A percentile compares a stretch with the other conserved stretches of the same genome.
phyloP scores from a whole-genome alignment of 2,329 filamentous ascomycete species.

The Nemania sp. region DNA sequence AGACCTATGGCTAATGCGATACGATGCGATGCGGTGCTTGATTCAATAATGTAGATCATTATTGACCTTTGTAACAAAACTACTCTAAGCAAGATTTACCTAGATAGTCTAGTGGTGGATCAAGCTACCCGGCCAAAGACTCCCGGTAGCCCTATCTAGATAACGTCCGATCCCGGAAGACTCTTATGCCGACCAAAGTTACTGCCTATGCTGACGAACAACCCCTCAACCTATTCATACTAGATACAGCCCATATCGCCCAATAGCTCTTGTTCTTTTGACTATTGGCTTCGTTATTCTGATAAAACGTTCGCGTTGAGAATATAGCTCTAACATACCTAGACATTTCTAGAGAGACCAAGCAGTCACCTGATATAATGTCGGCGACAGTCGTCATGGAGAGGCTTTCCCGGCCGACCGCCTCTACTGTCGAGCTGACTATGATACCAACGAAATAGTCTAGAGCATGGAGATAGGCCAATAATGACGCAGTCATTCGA shows the following conservation, averaged over 20 bases:
- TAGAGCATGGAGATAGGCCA: background rate
- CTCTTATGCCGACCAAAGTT: background rate
- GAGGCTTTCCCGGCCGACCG: background rate
- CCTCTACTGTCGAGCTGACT: background rate
- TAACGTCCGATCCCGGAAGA: background rate
- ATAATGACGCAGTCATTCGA: background rate
- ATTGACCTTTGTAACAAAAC: background rate
- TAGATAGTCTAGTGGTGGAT: background rate
- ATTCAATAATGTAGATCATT: background rate
- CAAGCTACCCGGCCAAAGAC: background rate
- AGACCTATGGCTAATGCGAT: background rate
- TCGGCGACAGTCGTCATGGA: constrained; percentile 1
- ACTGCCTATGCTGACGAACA: background rate
- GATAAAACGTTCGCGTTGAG: no score
- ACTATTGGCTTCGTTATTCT: background rate
- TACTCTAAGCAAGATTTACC: background rate
- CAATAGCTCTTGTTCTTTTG: background rate
- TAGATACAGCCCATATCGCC: background rate
- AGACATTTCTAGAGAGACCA: background rate
- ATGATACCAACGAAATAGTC: background rate
- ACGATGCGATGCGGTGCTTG: no score
- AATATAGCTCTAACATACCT: background rate
- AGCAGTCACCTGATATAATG: background rate
- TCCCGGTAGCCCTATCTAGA: background rate
- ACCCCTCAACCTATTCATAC: background rate